Base-by-base conservation (phyloP, 1,284 basidiomycete genomes). In the Trichosporon sp. region DNA sequence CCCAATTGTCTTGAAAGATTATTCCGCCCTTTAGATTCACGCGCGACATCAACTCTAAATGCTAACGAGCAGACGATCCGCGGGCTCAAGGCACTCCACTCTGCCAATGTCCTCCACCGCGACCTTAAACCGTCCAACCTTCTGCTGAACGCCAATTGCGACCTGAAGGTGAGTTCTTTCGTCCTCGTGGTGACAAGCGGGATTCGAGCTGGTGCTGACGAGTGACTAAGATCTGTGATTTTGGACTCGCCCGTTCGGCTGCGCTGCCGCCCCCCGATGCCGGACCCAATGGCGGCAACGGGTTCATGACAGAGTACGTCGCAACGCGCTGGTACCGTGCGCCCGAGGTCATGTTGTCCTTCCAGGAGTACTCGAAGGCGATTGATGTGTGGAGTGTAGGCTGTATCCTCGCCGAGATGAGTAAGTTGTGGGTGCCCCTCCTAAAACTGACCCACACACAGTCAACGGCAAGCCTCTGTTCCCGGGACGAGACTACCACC, bases 91-190 rank as follows among this genome's bases (percentile, higher is more conserved):
- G 92, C 92, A 0, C 85, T 96, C 1, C 94, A 96, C 77, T 92
- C 91, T 0, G 91, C 91, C 32, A 89, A 92, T 75, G 90, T 94
- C 49, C 85, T 94, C 5, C 95, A 98, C 75, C 91, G 90, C 13
- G 96, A 99, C 78, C 84, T 97, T 61, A 97, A 96, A 75, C 95
- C 95, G 0, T 92, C 89, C 2, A 97, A 97, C 75, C 83, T 96
- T 25, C 84, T 96, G 1, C 81, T 96, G 36, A 97, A 97, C 74
- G 91, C 92, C 52, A 95, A 96, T 74, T 97, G 94, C 74, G 94
- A 96, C 80, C 85, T 96, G 59, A 95, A 95, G 83, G 91, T 91
- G 61, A 70, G 81, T n/a, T 67, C 63, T 66, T 52, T 13, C 16
- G 36, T 14, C 16, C 9, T 37, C 3, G 36, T 13, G 4, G 54